Percentiles rank a stretch among this genome's conserved stretches.
Conservation (phyloP, 2,329 filamentous ascomycete species). For the Hypoxylon sp. region DNA sequence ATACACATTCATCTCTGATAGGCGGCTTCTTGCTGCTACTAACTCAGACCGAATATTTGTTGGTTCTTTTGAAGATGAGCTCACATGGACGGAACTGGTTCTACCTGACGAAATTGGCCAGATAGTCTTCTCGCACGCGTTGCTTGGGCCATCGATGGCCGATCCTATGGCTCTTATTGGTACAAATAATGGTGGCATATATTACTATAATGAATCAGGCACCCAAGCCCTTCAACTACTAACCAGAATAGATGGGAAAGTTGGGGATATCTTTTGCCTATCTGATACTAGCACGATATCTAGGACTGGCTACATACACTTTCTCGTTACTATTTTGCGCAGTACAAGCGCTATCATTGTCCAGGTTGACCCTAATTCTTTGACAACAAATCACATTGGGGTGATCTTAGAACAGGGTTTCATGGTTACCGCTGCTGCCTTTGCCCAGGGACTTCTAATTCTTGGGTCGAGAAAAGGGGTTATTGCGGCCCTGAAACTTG, state of each 20-base stretch:
- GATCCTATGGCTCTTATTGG: constrained; percentile 63
- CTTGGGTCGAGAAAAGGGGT: constrained; percentile 69
- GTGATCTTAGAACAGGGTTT: constrained; percentile 65
- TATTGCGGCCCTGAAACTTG: constrained; percentile 57
- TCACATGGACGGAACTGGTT: constrained; percentile 62
- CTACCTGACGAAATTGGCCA: constrained; percentile 54
- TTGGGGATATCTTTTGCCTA: constrained; percentile 66
- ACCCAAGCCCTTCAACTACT: constrained; percentile 54
- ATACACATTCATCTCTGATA: constrained; percentile 73
- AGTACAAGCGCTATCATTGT: constrained; percentile 61
- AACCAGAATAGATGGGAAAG: constrained; percentile 62
- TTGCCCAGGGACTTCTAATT: constrained; percentile 60
- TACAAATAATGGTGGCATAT: constrained; percentile 64
- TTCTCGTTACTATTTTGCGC: constrained; percentile 65
- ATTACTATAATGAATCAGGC: constrained; percentile 57
- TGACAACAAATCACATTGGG: constrained; percentile 51
- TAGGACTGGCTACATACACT: constrained; percentile 45
- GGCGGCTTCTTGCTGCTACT: constrained; percentile 69
- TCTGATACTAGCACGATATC: constrained; percentile 35
- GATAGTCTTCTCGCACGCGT: constrained; percentile 64
- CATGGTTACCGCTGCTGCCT: constrained; percentile 63
- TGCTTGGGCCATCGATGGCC: constrained; percentile 59
- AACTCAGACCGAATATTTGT: constrained; percentile 72
- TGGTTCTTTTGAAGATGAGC: constrained; percentile 55
- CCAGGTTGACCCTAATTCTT: constrained; percentile 55